Evolutionary conservation across 176 grass and related monocot species (phyloP).

Genomic region (Bolboschoenus planiculmis): DNA sequence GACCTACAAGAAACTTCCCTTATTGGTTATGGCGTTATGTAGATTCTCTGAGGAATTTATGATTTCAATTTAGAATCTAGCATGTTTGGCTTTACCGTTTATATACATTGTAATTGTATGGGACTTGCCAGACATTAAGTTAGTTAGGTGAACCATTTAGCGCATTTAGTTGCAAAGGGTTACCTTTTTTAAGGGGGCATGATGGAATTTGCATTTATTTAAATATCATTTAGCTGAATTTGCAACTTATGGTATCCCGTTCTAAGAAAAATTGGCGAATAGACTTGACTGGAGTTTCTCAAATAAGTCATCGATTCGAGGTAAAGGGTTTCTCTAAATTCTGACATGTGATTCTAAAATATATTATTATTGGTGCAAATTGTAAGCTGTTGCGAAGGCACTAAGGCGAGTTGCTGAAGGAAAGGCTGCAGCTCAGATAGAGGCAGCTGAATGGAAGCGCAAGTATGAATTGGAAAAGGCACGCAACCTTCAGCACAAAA

Average conservation of each 20-base stretch:
- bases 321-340: conserved; percentile 1
- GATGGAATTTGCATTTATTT: background rate
- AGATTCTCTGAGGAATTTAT: background rate
- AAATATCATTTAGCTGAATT: too few relatives aligned
- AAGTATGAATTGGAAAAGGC: conserved; percentile 76
- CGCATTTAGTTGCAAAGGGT: background rate
- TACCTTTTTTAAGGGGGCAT: background rate
- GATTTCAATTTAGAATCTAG: background rate
- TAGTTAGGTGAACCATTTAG: background rate
- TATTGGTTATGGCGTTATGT: background rate
- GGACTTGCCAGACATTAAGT: background rate
- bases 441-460: conserved; percentile 85
- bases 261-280: too few relatives aligned
- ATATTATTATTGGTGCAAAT: conserved; percentile 25
- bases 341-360: conserved; percentile 23
- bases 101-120: background rate
- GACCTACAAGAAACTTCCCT: background rate
- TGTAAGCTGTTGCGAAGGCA: conserved; percentile 81
- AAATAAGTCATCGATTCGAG: too few relatives aligned
- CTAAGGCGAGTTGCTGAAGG: conserved; percentile 75
- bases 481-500: conserved; percentile 37
- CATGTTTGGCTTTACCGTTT: background rate
- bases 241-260: too few relatives aligned
- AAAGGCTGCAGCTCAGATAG: conserved; percentile 77
- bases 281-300: too few relatives aligned